Evolutionary conservation across 2,329 filamentous ascomycete genomes (phyloP).

Genomic region (Cordyceps farinosa): DNA sequence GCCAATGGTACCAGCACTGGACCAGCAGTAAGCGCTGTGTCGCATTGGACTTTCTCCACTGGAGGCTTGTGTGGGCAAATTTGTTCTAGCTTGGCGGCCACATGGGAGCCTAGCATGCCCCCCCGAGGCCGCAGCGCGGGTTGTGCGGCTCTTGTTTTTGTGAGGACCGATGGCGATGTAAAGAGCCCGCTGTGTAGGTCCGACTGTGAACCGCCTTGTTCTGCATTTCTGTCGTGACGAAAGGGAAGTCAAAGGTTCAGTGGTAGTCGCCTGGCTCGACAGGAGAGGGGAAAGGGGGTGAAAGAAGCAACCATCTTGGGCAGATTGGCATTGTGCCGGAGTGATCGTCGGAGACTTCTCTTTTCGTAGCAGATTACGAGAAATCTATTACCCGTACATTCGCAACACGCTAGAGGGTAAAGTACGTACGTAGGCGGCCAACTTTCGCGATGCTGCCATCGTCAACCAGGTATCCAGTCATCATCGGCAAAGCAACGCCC

Average conservation of each 20-base stretch:
- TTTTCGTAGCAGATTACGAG: neutral
- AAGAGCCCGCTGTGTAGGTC: neutral
- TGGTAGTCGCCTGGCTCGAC: neutral
- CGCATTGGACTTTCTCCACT: constrained; percentile 6
- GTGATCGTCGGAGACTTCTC: neutral
- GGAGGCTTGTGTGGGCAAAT: neutral
- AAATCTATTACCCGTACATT: neutral
- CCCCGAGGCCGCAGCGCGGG: neutral
- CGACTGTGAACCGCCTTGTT: neutral
- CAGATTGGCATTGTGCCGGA: neutral
- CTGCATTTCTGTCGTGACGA: neutral
- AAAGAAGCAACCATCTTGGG: neutral
- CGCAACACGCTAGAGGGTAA: no score
- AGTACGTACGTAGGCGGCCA: neutral
- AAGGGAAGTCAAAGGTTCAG: no score
- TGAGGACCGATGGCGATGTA: neutral
- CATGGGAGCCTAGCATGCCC: neutral
- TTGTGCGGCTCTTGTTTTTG: neutral
- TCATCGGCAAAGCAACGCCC: no score
- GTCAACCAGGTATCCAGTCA: neutral
- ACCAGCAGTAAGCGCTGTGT: constrained; percentile 11
- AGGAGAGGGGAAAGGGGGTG: neutral
- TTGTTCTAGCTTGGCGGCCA: neutral
- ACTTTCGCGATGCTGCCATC: neutral
- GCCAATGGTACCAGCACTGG: neutral